Evolutionary conservation across 352 stramenopile species (phyloP), one percentile per base, ranked within the genome.

Genomic region (Globisporangium heterothallicum): DNA sequence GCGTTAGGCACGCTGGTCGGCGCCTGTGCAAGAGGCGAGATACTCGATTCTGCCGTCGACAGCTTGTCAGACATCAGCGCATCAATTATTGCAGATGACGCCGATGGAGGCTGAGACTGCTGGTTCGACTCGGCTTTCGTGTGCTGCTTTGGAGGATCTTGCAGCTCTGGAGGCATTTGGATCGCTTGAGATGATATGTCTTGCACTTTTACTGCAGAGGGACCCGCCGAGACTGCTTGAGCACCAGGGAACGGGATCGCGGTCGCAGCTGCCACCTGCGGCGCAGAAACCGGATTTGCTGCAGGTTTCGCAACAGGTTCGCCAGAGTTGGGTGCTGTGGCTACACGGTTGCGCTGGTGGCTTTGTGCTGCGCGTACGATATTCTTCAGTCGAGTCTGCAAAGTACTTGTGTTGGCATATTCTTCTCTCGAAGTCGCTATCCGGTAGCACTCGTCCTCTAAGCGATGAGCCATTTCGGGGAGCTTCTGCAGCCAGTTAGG

Each of bases 401-500:
- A 63, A 16, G 95, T 99, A 25, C 65, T 80, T 14, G 81, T 91
- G 70, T 98, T 96, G 42, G 95, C 94, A 58, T 99, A 99, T 42
- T 98, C 94, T 45, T 97, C 92, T 48, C 96, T 53, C 43, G 84
- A 71, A 32, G 71, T 36, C 66, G 96, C 71, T 63, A 90, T 90
- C 4, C 83, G 84, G 58, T 98, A 99, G 44, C 98, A 89, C 54
- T 95, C 96, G 52, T 99, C 95, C 64, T 99, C 96, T 35, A 99
- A 73, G 42, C 95, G 84, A 56, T 97, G 95, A 1, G 96, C 96
- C 96, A 99, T 99, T 61, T 98, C 92, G 0, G 95, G 95, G 18
- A 99, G 74, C 60, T 98, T 97, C 54, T 98, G 88, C 40, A 98
- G 68, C 96, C 96, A 99, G 62, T 98, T 97, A 22, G 92, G 72